Evolutionary conservation across 2,329 filamentous ascomycete genomes (phyloP).

Genomic region (Aspergillus japonicus): DNA sequence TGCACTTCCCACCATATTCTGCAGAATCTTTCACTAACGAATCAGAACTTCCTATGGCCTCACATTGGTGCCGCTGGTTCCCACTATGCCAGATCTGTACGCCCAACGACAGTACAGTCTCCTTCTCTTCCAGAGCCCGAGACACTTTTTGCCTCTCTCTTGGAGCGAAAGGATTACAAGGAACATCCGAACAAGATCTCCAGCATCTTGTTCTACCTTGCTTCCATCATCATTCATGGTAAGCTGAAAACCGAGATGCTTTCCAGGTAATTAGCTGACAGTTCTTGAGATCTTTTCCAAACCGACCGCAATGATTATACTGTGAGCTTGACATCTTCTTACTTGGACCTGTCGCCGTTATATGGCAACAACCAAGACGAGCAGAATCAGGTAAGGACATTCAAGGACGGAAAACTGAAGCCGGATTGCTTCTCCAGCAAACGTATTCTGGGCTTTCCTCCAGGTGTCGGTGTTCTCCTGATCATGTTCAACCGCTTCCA

Average conservation of each 20-base stretch:
- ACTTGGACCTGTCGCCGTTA: conserved; percentile 70
- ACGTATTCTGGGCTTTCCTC: conserved; percentile 64
- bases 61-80: conserved; percentile 64
- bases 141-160: conserved; percentile 65
- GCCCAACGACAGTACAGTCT: conserved; percentile 55
- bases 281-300: conserved; percentile 58
- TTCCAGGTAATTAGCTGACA: conserved; percentile 17
- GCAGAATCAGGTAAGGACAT: conserved; percentile 62
- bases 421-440: conserved; percentile 68
- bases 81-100: conserved; percentile 69
- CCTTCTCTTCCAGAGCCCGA: conserved; percentile 64
- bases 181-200: conserved; percentile 71
- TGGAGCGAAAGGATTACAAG: conserved; percentile 62
- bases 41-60: conserved; percentile 61
- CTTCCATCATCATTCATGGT: conserved; percentile 64
- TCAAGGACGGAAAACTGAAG: conserved; percentile 67
- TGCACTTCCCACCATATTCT: conserved; percentile 18
- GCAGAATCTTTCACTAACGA: conserved; percentile 5
- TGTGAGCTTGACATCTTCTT: conserved; percentile 68
- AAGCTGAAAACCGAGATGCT: conserved; percentile 1
- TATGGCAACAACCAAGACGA: conserved; percentile 67
- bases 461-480: conserved; percentile 65
- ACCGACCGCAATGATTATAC: conserved; percentile 63
- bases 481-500: conserved; percentile 71
- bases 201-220: conserved; percentile 72